These are phyloP conservation scores for Benincasa hispida DNA, from an alignment of 306 rosid genomes.

Conservation along the genomic window DNA sequence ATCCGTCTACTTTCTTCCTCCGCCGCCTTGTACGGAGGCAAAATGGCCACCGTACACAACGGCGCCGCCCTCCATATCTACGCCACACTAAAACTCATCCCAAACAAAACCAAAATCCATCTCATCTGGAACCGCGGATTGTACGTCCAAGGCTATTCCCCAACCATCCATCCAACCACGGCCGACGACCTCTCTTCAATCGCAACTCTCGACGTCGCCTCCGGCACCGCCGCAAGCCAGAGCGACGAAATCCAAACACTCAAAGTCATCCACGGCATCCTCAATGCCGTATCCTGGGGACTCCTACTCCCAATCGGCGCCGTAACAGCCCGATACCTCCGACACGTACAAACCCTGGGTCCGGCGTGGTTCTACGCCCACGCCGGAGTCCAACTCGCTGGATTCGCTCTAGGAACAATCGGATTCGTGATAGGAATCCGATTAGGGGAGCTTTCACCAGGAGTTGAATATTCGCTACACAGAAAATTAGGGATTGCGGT, in stretches of 20 bases:
- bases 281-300: conserved; percentile 82
- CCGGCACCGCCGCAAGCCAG: conserved; percentile 44
- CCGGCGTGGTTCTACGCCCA: conserved; percentile 86
- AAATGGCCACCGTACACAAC: conserved; percentile 55
- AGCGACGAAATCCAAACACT: conserved; percentile 21
- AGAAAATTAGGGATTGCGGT: conserved; percentile 67
- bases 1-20: conserved; percentile 54
- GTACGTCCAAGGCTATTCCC: conserved; percentile 95
- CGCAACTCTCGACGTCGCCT: conserved; percentile 52
- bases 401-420: conserved; percentile 44
- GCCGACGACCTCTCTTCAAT: conserved; percentile 58
- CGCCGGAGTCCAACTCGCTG: conserved; percentile 55
- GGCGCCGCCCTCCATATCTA: conserved; percentile 73
- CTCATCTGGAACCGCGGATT: conserved; percentile 88
- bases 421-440: conserved; percentile 65
- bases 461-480: conserved; percentile 65
- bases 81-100: conserved; percentile 40
- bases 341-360: conserved; percentile 54
- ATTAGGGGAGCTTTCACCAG: conserved; percentile 57
- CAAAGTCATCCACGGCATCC: conserved; percentile 42
- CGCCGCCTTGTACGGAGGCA: conserved; percentile 58
- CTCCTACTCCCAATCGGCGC: conserved; percentile 66
- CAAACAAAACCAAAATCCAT: conserved; percentile 61
- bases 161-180: conserved; percentile 83
- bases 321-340: conserved; percentile 63